phyloP scores from a whole-genome alignment of 768 basidiomycete species.

The Pulveroboletus sp. region DNA sequence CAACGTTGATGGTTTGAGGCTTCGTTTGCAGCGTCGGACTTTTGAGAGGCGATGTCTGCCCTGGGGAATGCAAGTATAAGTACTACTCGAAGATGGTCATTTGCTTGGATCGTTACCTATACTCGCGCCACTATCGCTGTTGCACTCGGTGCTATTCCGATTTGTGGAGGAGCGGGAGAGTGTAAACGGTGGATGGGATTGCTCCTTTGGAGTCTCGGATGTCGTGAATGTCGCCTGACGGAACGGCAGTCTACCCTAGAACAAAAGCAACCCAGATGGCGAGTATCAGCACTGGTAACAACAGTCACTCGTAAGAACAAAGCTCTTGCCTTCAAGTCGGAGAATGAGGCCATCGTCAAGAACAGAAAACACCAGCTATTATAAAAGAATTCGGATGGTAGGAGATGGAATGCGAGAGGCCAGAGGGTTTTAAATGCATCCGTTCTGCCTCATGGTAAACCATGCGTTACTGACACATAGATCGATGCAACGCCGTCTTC shows the following conservation, averaged over 20 bases:
- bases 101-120: constrained; percentile 6
- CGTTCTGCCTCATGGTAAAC: constrained; percentile 22
- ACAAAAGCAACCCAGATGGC: neutral
- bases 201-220: neutral
- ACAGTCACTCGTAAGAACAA: neutral
- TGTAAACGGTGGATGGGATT: neutral
- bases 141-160: neutral
- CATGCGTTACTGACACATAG: constrained; percentile 11
- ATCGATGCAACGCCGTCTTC: constrained; percentile 9
- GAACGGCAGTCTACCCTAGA: constrained; percentile 3
- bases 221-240: neutral
- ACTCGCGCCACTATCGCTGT: neutral
- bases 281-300: neutral
- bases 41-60: neutral
- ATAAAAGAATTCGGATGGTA: constrained; percentile 4
- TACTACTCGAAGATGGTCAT: neutral
- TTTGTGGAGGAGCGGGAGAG: constrained; percentile 1
- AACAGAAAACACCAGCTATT: constrained; percentile 1
- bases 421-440: constrained; percentile 4
- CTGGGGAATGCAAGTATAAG: constrained; percentile 10
- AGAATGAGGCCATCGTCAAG: constrained; percentile 7
- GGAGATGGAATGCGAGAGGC: constrained; percentile 3
- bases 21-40: neutral
- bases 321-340: constrained; percentile 7
- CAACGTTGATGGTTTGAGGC: constrained; percentile 28